Evolutionary conservation across 768 basidiomycete genomes (phyloP).

Genomic region (Leccinellum albellum): DNA sequence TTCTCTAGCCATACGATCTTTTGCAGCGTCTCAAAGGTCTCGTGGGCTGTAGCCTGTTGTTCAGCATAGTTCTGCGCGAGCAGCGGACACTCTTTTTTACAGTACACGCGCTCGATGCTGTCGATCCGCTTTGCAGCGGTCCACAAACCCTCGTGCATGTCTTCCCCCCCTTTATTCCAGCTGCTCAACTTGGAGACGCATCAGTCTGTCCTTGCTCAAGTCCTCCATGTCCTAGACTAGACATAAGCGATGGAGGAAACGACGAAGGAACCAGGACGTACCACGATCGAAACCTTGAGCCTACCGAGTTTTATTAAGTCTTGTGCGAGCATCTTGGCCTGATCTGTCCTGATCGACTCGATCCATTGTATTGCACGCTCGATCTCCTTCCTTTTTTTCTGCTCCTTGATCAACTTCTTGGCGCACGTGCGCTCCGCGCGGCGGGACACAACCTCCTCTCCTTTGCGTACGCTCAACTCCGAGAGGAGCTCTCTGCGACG

Average conservation of each 20-base stretch:
- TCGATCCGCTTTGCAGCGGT: too few relatives aligned
- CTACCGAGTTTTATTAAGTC: constrained; percentile 68
- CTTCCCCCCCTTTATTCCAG: constrained; percentile 61
- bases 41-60: too few relatives aligned
- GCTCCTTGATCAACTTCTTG: constrained; percentile 70
- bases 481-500: constrained; percentile 79
- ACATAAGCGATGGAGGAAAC: neutral
- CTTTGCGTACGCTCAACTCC: constrained; percentile 80
- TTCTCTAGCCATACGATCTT: too few relatives aligned
- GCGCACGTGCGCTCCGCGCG: constrained; percentile 63
- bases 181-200: constrained; percentile 89
- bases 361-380: constrained; percentile 70
- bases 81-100: too few relatives aligned
- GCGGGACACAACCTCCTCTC: constrained; percentile 82
- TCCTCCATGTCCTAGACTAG: constrained; percentile 67
- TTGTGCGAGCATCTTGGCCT: constrained; percentile 63
- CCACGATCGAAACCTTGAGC: constrained; percentile 65
- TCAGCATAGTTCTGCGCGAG: too few relatives aligned
- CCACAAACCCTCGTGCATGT: too few relatives aligned
- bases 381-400: constrained; percentile 57
- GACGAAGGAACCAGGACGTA: constrained; percentile 33
- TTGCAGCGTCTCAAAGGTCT: too few relatives aligned
- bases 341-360: constrained; percentile 46
- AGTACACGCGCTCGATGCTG: too few relatives aligned
- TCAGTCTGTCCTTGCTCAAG: constrained; percentile 81